phyloP scores from a whole-genome alignment of 345 rosid genomes.

The Salix purpurea region DNA sequence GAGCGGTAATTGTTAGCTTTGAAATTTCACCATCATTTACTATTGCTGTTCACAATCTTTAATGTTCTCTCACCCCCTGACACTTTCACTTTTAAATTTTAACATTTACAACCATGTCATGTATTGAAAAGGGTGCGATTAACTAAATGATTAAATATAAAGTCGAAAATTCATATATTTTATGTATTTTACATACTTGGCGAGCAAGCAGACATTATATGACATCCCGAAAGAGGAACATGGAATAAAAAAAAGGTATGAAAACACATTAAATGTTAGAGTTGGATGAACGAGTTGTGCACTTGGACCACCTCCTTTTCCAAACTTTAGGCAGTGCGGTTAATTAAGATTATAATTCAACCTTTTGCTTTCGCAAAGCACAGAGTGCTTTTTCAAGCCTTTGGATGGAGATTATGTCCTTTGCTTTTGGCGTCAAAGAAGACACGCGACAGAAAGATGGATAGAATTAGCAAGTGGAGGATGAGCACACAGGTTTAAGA shows the following conservation, averaged over 20 bases:
- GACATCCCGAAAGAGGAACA: neutral
- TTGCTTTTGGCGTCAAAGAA: slow-evolving; percentile 6
- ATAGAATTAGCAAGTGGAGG: slow-evolving; percentile 29
- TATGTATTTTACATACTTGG: too few relatives aligned
- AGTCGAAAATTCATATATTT: too few relatives aligned
- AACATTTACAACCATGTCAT: too few relatives aligned
- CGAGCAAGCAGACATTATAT: neutral
- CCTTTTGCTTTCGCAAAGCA: slow-evolving; percentile 22
- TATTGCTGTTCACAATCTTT: too few relatives aligned
- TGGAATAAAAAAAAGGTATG: neutral
- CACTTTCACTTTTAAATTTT: too few relatives aligned
- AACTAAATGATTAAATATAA: too few relatives aligned
- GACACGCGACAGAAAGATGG: slow-evolving; percentile 3
- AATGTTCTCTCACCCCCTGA: too few relatives aligned
- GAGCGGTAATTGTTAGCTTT: too few relatives aligned
- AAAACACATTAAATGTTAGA: neutral
- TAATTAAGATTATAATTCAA: neutral
- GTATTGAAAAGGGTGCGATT: too few relatives aligned
- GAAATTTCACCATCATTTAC: too few relatives aligned
- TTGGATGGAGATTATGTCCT: slow-evolving; percentile 25
- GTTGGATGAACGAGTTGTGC: neutral
- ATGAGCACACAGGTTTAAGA: neutral
- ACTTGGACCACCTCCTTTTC: slow-evolving; percentile 12
- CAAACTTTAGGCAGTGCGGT: slow-evolving; percentile 13
- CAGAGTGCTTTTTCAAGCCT: slow-evolving; percentile 20